phyloP scores from a whole-genome alignment of 257 asterid genomes.

The Solanum lycopersicoides region DNA sequence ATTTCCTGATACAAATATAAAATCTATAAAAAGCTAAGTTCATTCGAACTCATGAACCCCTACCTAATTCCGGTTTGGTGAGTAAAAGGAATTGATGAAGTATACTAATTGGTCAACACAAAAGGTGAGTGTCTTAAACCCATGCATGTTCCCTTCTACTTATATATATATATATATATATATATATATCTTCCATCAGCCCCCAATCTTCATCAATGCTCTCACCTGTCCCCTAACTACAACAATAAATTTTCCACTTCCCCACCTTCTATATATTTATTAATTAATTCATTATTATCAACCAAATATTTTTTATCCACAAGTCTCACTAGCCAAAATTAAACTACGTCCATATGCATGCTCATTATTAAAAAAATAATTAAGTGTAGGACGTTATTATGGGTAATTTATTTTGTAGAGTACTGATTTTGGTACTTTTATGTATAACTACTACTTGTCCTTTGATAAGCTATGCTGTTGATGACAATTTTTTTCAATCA shows the following conservation, averaged over 20 bases:
- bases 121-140: neutral
- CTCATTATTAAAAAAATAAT: too few relatives aligned
- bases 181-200: neutral
- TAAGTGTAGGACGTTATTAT: neutral
- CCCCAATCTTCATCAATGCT: conserved; percentile 12
- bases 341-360: neutral
- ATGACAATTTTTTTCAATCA: conserved; percentile 12
- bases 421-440: conserved; percentile 7
- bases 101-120: neutral
- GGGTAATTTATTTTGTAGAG: neutral
- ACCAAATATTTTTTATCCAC: neutral
- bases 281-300: conserved; percentile 1
- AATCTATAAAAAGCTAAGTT: too few relatives aligned
- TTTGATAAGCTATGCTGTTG: neutral
- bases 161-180: neutral
- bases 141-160: neutral
- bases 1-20: too few relatives aligned
- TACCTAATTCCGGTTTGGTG: too few relatives aligned
- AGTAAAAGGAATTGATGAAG: neutral
- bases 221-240: conserved; percentile 31
- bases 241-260: neutral
- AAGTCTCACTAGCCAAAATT: neutral
- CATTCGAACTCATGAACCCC: fast-evolving
- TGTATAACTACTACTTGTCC: neutral
- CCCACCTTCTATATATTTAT: neutral